Percentiles rank a stretch among this genome's conserved stretches.
Evolutionary conservation across 176 grass and related monocot genomes (phyloP).

Genomic region (Urochloa ruziziensis): DNA sequence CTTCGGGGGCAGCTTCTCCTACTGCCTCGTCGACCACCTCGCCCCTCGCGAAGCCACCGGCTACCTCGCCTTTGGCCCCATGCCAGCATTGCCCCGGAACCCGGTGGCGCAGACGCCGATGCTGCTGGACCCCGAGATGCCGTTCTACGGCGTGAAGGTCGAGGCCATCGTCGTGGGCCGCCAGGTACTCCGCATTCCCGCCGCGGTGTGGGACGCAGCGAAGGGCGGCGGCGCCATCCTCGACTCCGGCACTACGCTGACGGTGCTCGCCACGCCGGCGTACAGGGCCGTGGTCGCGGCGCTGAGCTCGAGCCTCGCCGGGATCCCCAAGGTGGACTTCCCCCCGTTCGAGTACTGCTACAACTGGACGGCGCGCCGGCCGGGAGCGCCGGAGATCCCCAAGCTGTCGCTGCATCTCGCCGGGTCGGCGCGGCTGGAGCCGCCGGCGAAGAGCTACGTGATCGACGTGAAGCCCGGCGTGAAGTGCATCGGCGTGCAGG

Average conservation of each 20-base stretch:
- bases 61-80: constrained; percentile 65
- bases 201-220: constrained; percentile 59
- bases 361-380: constrained; percentile 59
- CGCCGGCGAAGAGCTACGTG: constrained; percentile 90
- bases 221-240: constrained; percentile 73
- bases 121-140: not conserved
- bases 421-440: constrained; percentile 43
- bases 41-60: constrained; percentile 71
- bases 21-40: constrained; percentile 99
- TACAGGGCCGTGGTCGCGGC: constrained; percentile 64
- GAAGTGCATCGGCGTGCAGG: constrained; percentile 72
- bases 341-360: constrained; percentile 90
- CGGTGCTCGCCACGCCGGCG: constrained; percentile 60
- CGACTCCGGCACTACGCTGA: constrained; percentile 84
- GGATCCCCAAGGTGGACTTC: constrained; percentile 44
- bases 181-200: constrained; percentile 42
- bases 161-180: constrained; percentile 19
- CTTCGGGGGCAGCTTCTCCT: constrained; percentile 87
- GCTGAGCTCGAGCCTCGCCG: constrained; percentile 44
- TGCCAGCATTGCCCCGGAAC: not conserved
- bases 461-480: constrained; percentile 70
- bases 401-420: constrained; percentile 62
- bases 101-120: not conserved
- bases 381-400: constrained; percentile 24
- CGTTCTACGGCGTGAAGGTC: constrained; percentile 21